Evolutionary conservation across 345 rosid species (phyloP).

Genomic region (Firmiana major): DNA sequence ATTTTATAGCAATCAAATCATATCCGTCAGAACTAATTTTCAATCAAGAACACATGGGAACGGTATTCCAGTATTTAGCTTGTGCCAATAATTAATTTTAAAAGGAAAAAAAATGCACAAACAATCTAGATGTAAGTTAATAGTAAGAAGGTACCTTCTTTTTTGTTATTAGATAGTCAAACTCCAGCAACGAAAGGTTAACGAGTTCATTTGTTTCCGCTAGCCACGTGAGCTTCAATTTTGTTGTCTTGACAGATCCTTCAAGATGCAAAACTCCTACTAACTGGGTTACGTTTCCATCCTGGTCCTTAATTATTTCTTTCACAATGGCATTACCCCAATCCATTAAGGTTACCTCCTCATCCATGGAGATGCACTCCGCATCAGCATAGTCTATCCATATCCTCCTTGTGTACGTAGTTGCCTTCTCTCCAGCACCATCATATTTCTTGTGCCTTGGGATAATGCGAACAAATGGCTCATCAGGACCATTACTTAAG

Average conservation of each 20-base stretch:
- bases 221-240: constrained; percentile 13
- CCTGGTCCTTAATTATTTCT: constrained; percentile 8
- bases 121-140: neutral
- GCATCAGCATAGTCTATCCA: constrained; percentile 89
- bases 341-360: constrained; percentile 65
- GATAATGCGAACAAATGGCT: constrained; percentile 65
- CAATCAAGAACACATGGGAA: too few species aligned
- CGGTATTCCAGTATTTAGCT: too few species aligned
- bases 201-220: neutral
- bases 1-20: too few species aligned
- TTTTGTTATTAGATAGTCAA: constrained; percentile 8
- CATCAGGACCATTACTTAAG: constrained; percentile 60
- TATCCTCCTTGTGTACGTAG: constrained; percentile 69
- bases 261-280: constrained; percentile 17
- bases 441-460: constrained; percentile 87
- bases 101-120: neutral
- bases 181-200: constrained; percentile 13
- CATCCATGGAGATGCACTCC: constrained; percentile 49
- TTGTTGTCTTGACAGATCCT: constrained; percentile 15
- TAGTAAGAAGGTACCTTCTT: neutral
- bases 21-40: too few species aligned
- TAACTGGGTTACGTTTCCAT: constrained; percentile 10
- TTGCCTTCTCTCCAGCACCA: constrained; percentile 93
- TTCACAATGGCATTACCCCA: constrained; percentile 14
- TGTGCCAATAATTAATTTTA: too few species aligned